Base-by-base conservation (phyloP, 2,329 filamentous ascomycete genomes). In the Fusarium sp. region DNA sequence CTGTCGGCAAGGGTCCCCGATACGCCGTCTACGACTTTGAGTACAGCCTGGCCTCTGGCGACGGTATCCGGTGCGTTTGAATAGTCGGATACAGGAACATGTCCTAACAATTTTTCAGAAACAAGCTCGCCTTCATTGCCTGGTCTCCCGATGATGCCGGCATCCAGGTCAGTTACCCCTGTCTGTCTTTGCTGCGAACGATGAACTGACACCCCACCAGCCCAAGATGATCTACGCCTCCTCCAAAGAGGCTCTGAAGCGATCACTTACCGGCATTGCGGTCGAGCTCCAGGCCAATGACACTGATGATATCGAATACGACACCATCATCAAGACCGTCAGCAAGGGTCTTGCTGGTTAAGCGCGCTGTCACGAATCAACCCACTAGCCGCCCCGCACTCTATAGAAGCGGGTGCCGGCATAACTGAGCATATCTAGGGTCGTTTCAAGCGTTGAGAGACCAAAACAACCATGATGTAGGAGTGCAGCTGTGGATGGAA, bases 151-250 rank as follows among this genome's bases (percentile, higher is more conserved):
- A 97, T 90, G 92, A 95, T 89, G 93, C 94, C 75, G 86, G 89
- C 77, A 88, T 95, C 85, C 92, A 92, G 88, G 94, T 95, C 83
- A 84, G 90, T 86, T 35, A 35, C 45, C 24, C 27, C 45, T 50
- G 45, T 27, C 93, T 37, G 35, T 37, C 35, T 14, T 76, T 88
- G 94, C 84, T 92, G 92, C 88, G 92, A 31, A 29, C 31, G 24
- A 64, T 41, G 35, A 29, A 71, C 75, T 66, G 50, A 76, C 76
- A 56, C 22, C 33, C 20, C 37, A 54, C 33, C 77, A 95, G 94
- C 89, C 92, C 85, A 95, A 95, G 89, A 97, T 97, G 94, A 89
- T 95, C 84, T 97, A 96, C 88, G 93, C 94, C 79, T 94, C 94
- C 62, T 97, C 94, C 85, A 97, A 96, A 88, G 93, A 95, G 80